Conservation (phyloP, 768 basidiomycete species). For the Leucocoprinus sp. region DNA sequence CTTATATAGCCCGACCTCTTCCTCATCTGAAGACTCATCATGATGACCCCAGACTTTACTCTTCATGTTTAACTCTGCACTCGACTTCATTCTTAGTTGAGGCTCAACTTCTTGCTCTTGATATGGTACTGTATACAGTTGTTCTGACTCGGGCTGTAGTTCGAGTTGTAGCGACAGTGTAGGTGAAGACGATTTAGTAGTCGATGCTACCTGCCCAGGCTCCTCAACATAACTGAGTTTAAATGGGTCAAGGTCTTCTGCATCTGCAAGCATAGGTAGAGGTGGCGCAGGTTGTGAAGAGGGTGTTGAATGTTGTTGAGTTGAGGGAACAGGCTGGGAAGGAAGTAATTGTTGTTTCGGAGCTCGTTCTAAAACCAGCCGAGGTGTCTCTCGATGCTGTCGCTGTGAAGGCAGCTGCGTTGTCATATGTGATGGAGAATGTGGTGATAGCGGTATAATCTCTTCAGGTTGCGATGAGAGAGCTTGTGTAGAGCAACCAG, state of each 20-base stretch:
- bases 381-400: neutral
- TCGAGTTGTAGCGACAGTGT: slow-evolving; percentile 8
- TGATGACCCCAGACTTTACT: slow-evolving; percentile 23
- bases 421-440: slow-evolving; percentile 9
- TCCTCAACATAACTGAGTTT: slow-evolving; percentile 23
- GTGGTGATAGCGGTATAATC: slow-evolving; percentile 12
- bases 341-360: neutral
- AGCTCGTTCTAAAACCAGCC: too few relatives aligned
- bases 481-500: slow-evolving; percentile 6
- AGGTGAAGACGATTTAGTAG: slow-evolving; percentile 11
- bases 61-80: slow-evolving; percentile 36
- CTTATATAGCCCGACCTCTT: slow-evolving; percentile 10
- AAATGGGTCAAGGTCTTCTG: slow-evolving; percentile 36
- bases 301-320: too few relatives aligned
- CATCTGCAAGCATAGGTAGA: slow-evolving; percentile 16
- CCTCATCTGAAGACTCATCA: slow-evolving; percentile 12
- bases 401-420: slow-evolving; percentile 11
- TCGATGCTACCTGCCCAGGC: neutral
- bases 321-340: too few relatives aligned
- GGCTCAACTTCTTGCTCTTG: too few relatives aligned
- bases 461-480: slow-evolving; percentile 11
- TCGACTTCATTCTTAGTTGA: slow-evolving; percentile 25
- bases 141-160: slow-evolving; percentile 2
- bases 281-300: neutral
- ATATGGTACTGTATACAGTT: neutral